Base-by-base conservation (phyloP, 2,329 filamentous ascomycete genomes). In the Sphaerulina vaccinii region DNA sequence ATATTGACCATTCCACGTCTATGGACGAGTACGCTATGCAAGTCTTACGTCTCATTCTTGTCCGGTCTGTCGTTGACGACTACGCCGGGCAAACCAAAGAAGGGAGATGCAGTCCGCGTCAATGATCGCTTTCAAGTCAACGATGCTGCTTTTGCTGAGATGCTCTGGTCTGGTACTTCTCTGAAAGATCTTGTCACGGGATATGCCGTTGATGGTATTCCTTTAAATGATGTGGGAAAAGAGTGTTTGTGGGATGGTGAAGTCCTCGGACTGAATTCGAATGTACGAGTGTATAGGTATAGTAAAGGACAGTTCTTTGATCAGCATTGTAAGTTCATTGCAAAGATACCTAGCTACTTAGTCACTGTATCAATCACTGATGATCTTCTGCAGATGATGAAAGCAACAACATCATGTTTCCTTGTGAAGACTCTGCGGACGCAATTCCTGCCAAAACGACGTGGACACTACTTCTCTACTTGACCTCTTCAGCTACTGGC, bases 241-340 rank as follows among this genome's bases (percentile, higher is more conserved):
- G 65, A 59, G 15, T 63, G 71, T 19, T 64, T 76, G 40, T 96
- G 90, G 88, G 90, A 88, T 51, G 90, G 90, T 22, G 80, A 90
- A 43, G 83, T 88, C 21, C 41, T 95, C n/a, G 90, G 90, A 0
- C 72, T 96, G 54, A 96, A 90, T 69, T 83, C 88, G 7, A 95
- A 95, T 60, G 95, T 96, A 49, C 80, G 92, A 27, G 82, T 96
- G 23, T 96, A 96, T 72, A 82, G 91, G 18, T 96, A 96, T 70
- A 81, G 79, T 1, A 82, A 86, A 59, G 89, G 88, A 0, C 90
- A 96, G 67, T 96, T 91, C 68, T 96, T 96, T 68, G 90, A 90
- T 65, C 86, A 88, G 63, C 92, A 96, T 69, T 96, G 89, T 92
- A 80, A 63, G 86, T 80, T 15, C 3, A 27, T 35, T 29, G 7